phyloP scores from a whole-genome alignment of 1,284 basidiomycete genomes.

The Malassezia furfur region DNA sequence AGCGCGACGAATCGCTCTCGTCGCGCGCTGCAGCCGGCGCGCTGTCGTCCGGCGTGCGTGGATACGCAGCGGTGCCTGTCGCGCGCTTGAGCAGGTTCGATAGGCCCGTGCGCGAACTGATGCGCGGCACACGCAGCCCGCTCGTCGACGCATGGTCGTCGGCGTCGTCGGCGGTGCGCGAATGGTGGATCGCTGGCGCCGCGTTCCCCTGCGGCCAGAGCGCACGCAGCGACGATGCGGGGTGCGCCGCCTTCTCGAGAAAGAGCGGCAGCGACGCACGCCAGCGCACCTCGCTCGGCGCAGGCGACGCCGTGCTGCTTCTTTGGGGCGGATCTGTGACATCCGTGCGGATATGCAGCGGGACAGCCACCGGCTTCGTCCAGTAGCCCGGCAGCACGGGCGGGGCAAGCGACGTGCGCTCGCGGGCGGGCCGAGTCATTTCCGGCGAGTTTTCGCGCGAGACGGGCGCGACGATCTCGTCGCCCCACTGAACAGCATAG shows the following conservation, averaged over 20 bases:
- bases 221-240: slow-evolving; percentile 32
- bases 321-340: neutral
- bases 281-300: slow-evolving; percentile 19
- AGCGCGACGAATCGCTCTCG: neutral
- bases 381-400: neutral
- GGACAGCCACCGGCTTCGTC: neutral
- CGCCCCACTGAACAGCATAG: slow-evolving; percentile 1
- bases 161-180: neutral
- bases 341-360: neutral
- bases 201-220: slow-evolving; percentile 13
- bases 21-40: neutral
- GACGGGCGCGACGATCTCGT: neutral
- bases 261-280: slow-evolving; percentile 34
- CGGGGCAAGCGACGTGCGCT: neutral
- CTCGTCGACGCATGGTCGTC: neutral
- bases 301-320: neutral
- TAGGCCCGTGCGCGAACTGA: slow-evolving; percentile 1
- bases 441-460: slow-evolving; percentile 1
- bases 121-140: slow-evolving; percentile 4
- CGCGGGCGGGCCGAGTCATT: neutral
- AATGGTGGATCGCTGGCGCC: neutral
- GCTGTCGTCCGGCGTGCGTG: neutral
- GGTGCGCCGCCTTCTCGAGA: slow-evolving; percentile 36
- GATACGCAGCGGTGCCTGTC: neutral
- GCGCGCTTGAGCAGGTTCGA: slow-evolving; percentile 8